A percentile compares a stretch with the other conserved stretches of the same genome.
Conservation (phyloP, 2,329 filamentous ascomycete genomes). For the Alternaria brassicicola region DNA sequence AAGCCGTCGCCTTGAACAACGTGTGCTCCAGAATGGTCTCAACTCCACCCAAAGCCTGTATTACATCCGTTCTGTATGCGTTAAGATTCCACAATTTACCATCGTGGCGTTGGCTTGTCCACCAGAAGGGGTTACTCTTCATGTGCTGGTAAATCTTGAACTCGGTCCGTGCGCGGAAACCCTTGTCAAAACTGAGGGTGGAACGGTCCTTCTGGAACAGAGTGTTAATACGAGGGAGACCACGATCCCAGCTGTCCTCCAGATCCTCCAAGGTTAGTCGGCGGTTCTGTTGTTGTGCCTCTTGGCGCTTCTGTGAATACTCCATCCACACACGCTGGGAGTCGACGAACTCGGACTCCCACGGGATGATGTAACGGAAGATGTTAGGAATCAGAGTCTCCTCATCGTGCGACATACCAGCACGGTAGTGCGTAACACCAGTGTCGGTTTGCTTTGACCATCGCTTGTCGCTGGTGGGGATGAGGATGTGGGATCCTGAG, state of each 20-base stretch:
- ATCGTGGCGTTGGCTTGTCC: conserved; percentile 96
- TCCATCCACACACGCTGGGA: conserved; percentile 99
- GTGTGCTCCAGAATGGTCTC: conserved; percentile 98
- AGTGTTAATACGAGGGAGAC: conserved; percentile 96
- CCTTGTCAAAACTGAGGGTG: conserved; percentile 97
- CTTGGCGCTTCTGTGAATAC: conserved; percentile 95
- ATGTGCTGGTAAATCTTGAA: conserved; percentile 99
- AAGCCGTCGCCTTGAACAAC: conserved; percentile 94
- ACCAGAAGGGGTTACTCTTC: conserved; percentile 99
- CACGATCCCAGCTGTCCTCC: conserved; percentile 98
- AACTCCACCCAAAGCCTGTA: conserved; percentile 93
- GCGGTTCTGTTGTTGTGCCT: conserved; percentile 96
- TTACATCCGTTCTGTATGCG: conserved; percentile 93
- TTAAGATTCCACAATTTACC: conserved; percentile 98
- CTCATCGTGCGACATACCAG: conserved; percentile 97
- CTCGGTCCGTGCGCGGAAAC: conserved; percentile 91
- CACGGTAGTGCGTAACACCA: conserved; percentile 94
- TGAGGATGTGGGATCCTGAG: conserved; percentile 95
- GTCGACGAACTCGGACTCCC: conserved; percentile 99
- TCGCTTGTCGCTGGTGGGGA: conserved; percentile 95
- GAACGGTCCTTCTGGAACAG: conserved; percentile 98
- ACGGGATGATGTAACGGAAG: conserved; percentile 98
- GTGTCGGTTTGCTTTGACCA: conserved; percentile 99
- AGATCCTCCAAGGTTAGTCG: conserved; percentile 93
- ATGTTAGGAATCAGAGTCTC: conserved; percentile 98